A percentile compares a stretch with the other conserved stretches of the same genome.
These are phyloP conservation scores for Saccharomyces kudriavzevii DNA, from an alignment of 805 yeast species.

Conservation along the genomic window DNA sequence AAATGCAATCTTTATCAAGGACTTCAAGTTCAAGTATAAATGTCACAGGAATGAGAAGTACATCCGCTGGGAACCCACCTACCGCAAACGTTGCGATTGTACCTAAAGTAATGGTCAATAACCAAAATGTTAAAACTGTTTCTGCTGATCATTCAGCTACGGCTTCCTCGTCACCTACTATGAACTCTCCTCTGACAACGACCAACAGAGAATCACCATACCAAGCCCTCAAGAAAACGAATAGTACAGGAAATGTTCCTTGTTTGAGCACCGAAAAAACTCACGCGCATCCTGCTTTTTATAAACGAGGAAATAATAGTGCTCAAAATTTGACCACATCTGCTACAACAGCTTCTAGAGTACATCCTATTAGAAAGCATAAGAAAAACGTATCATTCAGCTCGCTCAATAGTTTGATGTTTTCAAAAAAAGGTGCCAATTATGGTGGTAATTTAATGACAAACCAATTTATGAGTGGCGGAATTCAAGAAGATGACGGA, in stretches of 20 bases:
- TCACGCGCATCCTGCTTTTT: constrained; percentile 8
- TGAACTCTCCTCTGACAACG: not conserved
- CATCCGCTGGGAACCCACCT: not conserved
- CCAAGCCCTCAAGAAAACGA: constrained; percentile 8
- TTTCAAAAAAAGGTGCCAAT: constrained; percentile 25
- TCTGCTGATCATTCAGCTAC: not conserved
- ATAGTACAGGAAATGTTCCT: constrained; percentile 9
- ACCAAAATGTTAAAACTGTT: constrained; percentile 9
- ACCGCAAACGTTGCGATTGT: constrained; percentile 1
- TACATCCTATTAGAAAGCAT: constrained; percentile 27
- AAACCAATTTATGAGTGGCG: constrained; percentile 25
- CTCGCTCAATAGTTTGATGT: constrained; percentile 29
- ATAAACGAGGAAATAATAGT: constrained; percentile 20
- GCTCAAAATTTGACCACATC: constrained; percentile 14
- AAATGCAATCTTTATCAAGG: constrained; percentile 10
- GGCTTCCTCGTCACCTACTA: not conserved
- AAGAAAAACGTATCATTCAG: constrained; percentile 30
- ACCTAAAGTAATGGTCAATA: constrained; percentile 17
- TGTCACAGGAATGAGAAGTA: not conserved
- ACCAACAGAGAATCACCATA: constrained; percentile 2
- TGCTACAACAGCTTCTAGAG: constrained; percentile 9
- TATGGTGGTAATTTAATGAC: constrained; percentile 16
- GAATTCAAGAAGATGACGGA: constrained; percentile 24
- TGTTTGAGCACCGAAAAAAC: not conserved
- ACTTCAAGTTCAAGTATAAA: constrained; percentile 13